Evolutionary conservation across 306 rosid species (phyloP).

Genomic region (Fagus sylvatica): DNA sequence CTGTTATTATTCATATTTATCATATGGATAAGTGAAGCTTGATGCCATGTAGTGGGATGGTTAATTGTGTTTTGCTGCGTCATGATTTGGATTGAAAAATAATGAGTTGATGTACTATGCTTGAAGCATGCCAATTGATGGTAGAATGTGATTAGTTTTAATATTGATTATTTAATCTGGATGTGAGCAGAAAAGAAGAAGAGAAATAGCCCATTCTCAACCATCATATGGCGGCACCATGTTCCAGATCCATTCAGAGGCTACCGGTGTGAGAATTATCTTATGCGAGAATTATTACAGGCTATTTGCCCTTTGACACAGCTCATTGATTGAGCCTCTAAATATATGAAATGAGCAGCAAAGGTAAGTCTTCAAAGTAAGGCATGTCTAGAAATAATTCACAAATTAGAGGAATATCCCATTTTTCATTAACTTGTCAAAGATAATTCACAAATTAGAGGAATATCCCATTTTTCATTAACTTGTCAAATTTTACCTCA

Average conservation of each 20-base stretch:
- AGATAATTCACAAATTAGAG: not conserved
- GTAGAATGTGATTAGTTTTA: not conserved
- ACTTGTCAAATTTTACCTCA: not conserved
- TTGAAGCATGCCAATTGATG: not conserved
- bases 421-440: not conserved
- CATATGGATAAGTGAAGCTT: not conserved
- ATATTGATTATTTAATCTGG: not conserved
- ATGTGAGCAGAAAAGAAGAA: not conserved
- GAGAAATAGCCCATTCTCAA: not conserved
- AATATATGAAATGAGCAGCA: too few relatives aligned
- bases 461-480: not conserved
- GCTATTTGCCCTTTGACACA: too few relatives aligned
- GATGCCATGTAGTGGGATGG: too few relatives aligned
- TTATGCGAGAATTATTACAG: too few relatives aligned
- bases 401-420: too few relatives aligned
- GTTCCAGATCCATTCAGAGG: too few relatives aligned
- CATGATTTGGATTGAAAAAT: not conserved
- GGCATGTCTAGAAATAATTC: too few relatives aligned
- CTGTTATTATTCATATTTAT: not conserved
- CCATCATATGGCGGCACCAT: not conserved
- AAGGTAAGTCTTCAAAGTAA: too few relatives aligned
- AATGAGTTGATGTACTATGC: not conserved
- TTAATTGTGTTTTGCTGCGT: not conserved
- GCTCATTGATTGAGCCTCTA: too few relatives aligned
- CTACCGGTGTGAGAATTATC: too few relatives aligned